Evolutionary conservation across 176 grass and related monocot species (phyloP).

Genomic region (Cymbopogon citratus): DNA sequence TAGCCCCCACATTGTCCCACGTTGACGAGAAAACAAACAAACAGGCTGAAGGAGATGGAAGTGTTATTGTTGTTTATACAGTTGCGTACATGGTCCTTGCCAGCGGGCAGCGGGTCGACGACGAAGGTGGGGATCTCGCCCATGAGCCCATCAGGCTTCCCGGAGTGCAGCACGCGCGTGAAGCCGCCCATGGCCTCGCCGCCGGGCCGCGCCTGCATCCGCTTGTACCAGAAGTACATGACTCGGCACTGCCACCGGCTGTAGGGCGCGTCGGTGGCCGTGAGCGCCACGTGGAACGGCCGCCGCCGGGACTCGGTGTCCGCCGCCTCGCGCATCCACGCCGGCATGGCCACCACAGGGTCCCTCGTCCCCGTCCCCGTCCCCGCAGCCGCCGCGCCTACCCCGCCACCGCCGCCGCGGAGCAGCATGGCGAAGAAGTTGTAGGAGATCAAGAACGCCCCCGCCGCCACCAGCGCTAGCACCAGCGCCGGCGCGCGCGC

Average conservation of each 20-base stretch:
- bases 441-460: conserved; percentile 61
- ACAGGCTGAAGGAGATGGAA: neutral
- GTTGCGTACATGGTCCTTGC: conserved; percentile 57
- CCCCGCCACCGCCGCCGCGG: neutral
- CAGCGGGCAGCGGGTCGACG: conserved; percentile 61
- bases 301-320: conserved; percentile 8
- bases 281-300: conserved; percentile 80
- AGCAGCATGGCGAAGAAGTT: conserved; percentile 39
- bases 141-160: conserved; percentile 64
- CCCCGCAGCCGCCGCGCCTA: neutral
- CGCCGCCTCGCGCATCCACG: conserved; percentile 21
- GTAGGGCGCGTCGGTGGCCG: conserved; percentile 53
- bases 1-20: conserved; percentile 16
- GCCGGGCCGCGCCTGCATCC: conserved; percentile 33
- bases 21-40: neutral
- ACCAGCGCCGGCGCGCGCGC: neutral
- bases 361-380: conserved; percentile 7
- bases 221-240: conserved; percentile 96
- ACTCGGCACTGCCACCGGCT: conserved; percentile 82
- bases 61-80: neutral
- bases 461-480: conserved; percentile 34
- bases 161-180: conserved; percentile 82
- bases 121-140: conserved; percentile 93
- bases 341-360: conserved; percentile 47
- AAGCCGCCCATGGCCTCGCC: conserved; percentile 86